These are phyloP conservation scores for Trichoderma sp. DNA, from an alignment of 2,329 filamentous ascomycete genomes.

Conservation along the genomic window DNA sequence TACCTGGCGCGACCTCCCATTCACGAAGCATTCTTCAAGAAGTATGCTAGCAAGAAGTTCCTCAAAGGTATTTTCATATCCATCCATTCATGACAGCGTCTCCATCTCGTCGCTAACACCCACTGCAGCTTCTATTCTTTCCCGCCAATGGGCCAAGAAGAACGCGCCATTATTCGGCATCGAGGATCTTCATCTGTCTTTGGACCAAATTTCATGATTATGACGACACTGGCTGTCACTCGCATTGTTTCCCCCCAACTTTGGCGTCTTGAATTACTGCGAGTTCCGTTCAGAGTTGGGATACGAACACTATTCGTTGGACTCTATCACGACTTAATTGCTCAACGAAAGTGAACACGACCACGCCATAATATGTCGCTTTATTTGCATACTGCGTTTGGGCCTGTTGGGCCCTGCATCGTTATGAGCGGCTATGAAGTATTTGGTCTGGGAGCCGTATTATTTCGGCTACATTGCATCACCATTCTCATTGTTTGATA, in stretches of 20 bases:
- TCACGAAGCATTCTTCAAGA: slow-evolving; percentile 99
- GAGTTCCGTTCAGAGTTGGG: slow-evolving; percentile 26
- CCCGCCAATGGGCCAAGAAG: slow-evolving; percentile 90
- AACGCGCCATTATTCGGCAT: slow-evolving; percentile 60
- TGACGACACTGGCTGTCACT: slow-evolving; percentile 14
- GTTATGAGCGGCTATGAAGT: slow-evolving; percentile 26
- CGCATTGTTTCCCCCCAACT: neutral
- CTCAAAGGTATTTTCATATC: slow-evolving; percentile 73
- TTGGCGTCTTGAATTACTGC: slow-evolving; percentile 14
- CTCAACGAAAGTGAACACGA: slow-evolving; percentile 37
- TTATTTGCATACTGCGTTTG: neutral
- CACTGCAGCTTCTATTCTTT: slow-evolving; percentile 75
- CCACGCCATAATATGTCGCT: slow-evolving; percentile 25
- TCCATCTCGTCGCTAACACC: neutral
- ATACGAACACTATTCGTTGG: slow-evolving; percentile 30
- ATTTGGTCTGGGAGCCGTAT: slow-evolving; percentile 21
- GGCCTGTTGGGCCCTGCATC: slow-evolving; percentile 24
- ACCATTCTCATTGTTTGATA: slow-evolving; percentile 29
- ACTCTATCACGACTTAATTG: slow-evolving; percentile 28
- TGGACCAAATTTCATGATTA: slow-evolving; percentile 46
- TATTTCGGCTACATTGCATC: slow-evolving; percentile 27
- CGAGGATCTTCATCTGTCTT: slow-evolving; percentile 45
- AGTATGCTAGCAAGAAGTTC: slow-evolving; percentile 99
- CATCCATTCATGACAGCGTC: too few relatives aligned
- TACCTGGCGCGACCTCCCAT: slow-evolving; percentile 87